Evolutionary conservation across 345 rosid species (phyloP).

Genomic region (Salix koriyanagi): DNA sequence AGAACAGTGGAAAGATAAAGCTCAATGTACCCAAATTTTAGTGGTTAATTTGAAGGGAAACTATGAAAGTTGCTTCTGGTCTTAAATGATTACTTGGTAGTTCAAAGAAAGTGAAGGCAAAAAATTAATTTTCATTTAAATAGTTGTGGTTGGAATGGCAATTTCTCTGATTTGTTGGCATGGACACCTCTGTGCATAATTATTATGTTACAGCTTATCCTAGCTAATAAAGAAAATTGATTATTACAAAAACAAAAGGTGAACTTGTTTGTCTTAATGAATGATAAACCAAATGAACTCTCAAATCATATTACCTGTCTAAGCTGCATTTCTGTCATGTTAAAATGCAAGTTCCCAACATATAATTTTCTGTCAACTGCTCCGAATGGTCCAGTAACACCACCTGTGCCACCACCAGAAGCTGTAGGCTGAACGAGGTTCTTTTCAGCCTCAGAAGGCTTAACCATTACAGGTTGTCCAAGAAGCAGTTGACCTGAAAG

Average conservation of each 20-base stretch:
- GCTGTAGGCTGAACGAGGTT: conserved; percentile 78
- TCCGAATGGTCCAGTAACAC: conserved; percentile 64
- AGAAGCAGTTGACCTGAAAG: conserved; percentile 77
- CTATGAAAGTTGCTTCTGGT: not conserved
- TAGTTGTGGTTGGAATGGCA: too few relatives aligned
- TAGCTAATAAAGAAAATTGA: not conserved
- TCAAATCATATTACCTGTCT: conserved; percentile 49
- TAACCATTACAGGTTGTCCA: conserved; percentile 97
- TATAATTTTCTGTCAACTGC: conserved; percentile 83
- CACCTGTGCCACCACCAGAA: conserved; percentile 42
- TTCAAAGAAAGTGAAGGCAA: not conserved
- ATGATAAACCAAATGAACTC: not conserved
- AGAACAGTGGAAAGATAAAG: not conserved
- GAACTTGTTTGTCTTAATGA: not conserved
- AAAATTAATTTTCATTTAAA: too few relatives aligned
- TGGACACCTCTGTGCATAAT: not conserved
- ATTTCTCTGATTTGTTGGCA: too few relatives aligned
- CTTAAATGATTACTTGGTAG: not conserved
- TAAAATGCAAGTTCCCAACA: conserved; percentile 90
- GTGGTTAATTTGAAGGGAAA: not conserved
- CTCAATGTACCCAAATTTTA: not conserved
- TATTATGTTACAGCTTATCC: not conserved
- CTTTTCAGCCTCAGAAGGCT: conserved; percentile 99
- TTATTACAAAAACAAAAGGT: not conserved
- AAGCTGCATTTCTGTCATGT: conserved; percentile 88